Evolutionary conservation across 108 stramenopile genomes (phyloP).

Genomic region (Nannochloropsis gaditana): DNA sequence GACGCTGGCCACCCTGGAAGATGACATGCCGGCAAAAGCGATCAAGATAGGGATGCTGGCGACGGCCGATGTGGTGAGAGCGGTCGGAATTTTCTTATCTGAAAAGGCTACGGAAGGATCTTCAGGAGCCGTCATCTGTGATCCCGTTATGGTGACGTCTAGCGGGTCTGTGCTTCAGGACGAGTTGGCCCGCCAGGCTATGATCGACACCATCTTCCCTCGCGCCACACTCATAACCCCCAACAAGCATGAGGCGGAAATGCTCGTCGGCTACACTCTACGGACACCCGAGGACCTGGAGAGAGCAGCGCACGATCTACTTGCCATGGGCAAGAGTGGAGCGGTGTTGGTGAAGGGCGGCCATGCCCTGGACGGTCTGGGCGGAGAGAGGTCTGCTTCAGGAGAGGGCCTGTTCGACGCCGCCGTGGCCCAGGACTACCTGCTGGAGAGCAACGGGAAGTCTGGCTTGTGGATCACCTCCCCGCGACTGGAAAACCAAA

Average conservation of each 20-base stretch:
- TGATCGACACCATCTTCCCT: conserved; percentile 69
- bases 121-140: conserved; percentile 60
- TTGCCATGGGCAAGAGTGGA: conserved; percentile 57
- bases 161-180: conserved; percentile 72
- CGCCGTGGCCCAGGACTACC: background rate
- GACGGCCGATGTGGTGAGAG: conserved; percentile 60
- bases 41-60: conserved; percentile 88
- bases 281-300: conserved; percentile 65
- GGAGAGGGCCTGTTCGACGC: background rate
- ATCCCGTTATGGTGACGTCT: conserved; percentile 79
- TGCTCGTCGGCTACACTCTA: conserved; percentile 61
- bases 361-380: conserved; percentile 55
- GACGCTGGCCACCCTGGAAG: conserved; percentile 51
- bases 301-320: conserved; percentile 64
- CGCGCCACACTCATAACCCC: conserved; percentile 73
- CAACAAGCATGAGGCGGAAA: conserved; percentile 86
- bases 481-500: conserved; percentile 16
- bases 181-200: conserved; percentile 63
- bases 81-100: conserved; percentile 63
- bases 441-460: background rate
- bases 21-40: conserved; percentile 69
- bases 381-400: background rate
- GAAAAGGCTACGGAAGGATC: conserved; percentile 37
- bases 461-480: conserved; percentile 33
- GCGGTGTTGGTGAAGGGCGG: conserved; percentile 88